These are phyloP conservation scores for Madurella mycetomatis DNA, from an alignment of 2,329 filamentous ascomycete genomes.

Conservation along the genomic window DNA sequence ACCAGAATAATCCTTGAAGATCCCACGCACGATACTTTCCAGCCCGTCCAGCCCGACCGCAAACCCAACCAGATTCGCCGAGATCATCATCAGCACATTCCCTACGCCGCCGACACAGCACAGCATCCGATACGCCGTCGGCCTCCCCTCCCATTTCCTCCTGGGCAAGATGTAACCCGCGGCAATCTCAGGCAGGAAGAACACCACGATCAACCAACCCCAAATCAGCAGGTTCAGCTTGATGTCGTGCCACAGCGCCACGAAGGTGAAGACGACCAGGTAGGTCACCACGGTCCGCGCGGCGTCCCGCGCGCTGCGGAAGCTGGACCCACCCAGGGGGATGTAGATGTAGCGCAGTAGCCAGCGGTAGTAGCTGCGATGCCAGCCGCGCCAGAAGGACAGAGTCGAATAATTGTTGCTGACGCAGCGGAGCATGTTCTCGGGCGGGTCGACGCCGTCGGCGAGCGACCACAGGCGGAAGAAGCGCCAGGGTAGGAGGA, in stretches of 20 bases:
- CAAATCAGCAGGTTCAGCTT: conserved; percentile 85
- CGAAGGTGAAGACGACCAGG: conserved; percentile 87
- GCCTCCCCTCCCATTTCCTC: conserved; percentile 63
- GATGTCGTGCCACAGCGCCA: conserved; percentile 97
- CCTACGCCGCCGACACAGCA: conserved; percentile 75
- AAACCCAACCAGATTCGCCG: conserved; percentile 91
- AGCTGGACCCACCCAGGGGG: conserved; percentile 71
- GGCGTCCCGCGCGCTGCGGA: conserved; percentile 40
- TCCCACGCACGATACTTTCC: conserved; percentile 67
- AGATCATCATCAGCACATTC: conserved; percentile 93
- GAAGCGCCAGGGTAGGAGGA: conserved; percentile 94
- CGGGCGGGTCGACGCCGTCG: conserved; percentile 89
- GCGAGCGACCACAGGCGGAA: conserved; percentile 94
- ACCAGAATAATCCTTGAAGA: conserved; percentile 71
- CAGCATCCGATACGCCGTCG: conserved; percentile 71
- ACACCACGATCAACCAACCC: conserved; percentile 94
- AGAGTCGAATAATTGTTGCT: conserved; percentile 89
- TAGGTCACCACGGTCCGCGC: conserved; percentile 68
- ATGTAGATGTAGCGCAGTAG: conserved; percentile 90
- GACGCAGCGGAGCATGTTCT: conserved; percentile 98
- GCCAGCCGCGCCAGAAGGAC: conserved; percentile 95
- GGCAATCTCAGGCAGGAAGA: conserved; percentile 83
- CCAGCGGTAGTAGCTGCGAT: conserved; percentile 93
- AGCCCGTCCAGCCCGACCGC: conserved; percentile 87
- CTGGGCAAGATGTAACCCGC: conserved; percentile 68